Evolutionary conservation across 2,329 filamentous ascomycete species (phyloP).

Genomic region (Scedosporium dehoogii): DNA sequence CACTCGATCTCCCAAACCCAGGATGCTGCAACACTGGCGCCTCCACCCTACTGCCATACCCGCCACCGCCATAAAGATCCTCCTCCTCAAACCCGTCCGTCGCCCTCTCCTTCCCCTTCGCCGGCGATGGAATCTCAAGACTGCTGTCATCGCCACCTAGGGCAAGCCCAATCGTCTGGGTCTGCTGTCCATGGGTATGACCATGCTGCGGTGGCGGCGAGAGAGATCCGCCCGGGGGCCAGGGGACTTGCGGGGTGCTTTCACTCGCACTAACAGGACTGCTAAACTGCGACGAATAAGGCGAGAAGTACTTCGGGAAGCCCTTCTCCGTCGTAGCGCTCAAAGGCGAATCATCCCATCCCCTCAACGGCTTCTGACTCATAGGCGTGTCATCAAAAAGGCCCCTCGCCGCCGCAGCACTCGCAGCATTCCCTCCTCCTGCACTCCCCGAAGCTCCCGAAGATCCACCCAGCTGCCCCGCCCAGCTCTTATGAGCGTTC

Average conservation of each 20-base stretch:
- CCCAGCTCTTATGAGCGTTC: conserved; percentile 28
- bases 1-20: conserved; percentile 29
- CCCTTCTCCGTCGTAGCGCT: conserved; percentile 29
- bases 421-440: not conserved
- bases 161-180: conserved; percentile 13
- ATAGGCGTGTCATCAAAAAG: conserved; percentile 35
- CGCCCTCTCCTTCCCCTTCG: conserved; percentile 29
- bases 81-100: conserved; percentile 8
- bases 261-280: conserved; percentile 42
- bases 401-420: conserved; percentile 3
- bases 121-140: conserved; percentile 14
- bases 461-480: not conserved
- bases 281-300: conserved; percentile 49
- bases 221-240: conserved; percentile 28
- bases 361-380: conserved; percentile 41
- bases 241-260: conserved; percentile 19
- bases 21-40: conserved; percentile 36
- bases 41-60: conserved; percentile 16
- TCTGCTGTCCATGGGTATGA: conserved; percentile 7
- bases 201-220: conserved; percentile 10
- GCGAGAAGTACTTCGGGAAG: conserved; percentile 41
- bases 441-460: not conserved
- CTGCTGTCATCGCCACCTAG: conserved; percentile 11
- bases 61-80: conserved; percentile 39
- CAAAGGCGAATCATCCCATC: conserved; percentile 44